Evolutionary conservation across 2,329 filamentous ascomycete genomes (phyloP), one percentile per base, ranked within the genome.

Genomic region (Colletotrichum neosansevieriae): DNA sequence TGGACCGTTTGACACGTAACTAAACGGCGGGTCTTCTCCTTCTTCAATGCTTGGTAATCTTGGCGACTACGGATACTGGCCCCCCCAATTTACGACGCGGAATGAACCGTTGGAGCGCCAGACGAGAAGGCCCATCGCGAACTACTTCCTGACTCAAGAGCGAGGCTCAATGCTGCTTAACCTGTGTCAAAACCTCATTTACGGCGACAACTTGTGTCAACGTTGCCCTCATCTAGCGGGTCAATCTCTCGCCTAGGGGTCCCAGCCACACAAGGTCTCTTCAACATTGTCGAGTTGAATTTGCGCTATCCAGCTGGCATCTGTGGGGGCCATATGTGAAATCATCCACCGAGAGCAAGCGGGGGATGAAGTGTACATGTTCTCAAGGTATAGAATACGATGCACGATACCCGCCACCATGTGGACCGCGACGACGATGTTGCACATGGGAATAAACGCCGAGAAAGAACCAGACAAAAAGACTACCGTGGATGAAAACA

Each of bases 361-460:
- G 21, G 21, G 4, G 21, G 21, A 21, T 21, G 21, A 21, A 21
- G 21, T 21, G 21, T 21, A 21, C 21, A 3, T 21, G 47, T 50
- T 12, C 40, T 56, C 17, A 38, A 56, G 24, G 53, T 56, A 60
- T 60, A 47, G 54, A 56, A 50, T 59, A 56, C 61, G 54, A 68
- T 60, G 66, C 61, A 65, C 61, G 66, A 68, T 56, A 60, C 61
- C 66, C 66, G 61, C 61, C 54, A 34, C 40, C 19, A 68, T 60
- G 66, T 68, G 61, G 66, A 50, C 42, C 66, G 21, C 21, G 11
- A 53, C 32, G 44, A 53, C 24, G 40, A 56, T 68, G 53, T 56
- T 51, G 61, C 47, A 54, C 49, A 68, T 61, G 6, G 17, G 38
- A 51, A 42, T 29, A 50, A 47, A 29, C 24, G 24, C 32, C 17